Evolutionary conservation across 495 filamentous ascomycete species (phyloP).

Genomic region (Hypoxylon cercidicola): DNA sequence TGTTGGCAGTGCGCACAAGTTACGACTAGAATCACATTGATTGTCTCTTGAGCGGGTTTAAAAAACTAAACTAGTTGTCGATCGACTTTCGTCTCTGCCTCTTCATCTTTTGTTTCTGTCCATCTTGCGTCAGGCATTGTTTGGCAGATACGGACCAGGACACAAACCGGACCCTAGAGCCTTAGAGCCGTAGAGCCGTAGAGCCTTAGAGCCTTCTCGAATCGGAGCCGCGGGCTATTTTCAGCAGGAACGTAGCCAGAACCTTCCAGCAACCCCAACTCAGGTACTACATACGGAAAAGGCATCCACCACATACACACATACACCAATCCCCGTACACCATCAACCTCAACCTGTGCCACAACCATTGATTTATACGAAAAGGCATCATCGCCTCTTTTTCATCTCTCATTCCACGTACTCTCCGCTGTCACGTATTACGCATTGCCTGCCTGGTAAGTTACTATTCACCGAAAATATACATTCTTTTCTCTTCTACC

Average conservation of each 20-base stretch:
- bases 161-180: neutral
- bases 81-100: slow-evolving; percentile 7
- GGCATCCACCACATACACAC: slow-evolving; percentile 24
- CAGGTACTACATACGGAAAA: slow-evolving; percentile 22
- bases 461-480: neutral
- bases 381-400: slow-evolving; percentile 18
- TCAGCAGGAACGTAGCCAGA: slow-evolving; percentile 42
- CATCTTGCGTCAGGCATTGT: too few species aligned
- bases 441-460: slow-evolving; percentile 22
- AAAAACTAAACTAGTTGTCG: slow-evolving; percentile 13
- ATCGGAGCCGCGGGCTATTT: slow-evolving; percentile 34
- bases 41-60: neutral
- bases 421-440: slow-evolving; percentile 5
- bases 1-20: slow-evolving; percentile 8
- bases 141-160: neutral
- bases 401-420: slow-evolving; percentile 3
- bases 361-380: slow-evolving; percentile 4
- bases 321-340: neutral
- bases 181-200: too few species aligned
- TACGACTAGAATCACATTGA: slow-evolving; percentile 14
- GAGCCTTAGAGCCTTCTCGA: slow-evolving; percentile 42
- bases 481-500: slow-evolving; percentile 5
- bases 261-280: slow-evolving; percentile 41
- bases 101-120: neutral
- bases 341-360: neutral